These are phyloP conservation scores for Porogramme epimiltina DNA, from an alignment of 1,284 basidiomycete genomes.

Conservation along the genomic window DNA sequence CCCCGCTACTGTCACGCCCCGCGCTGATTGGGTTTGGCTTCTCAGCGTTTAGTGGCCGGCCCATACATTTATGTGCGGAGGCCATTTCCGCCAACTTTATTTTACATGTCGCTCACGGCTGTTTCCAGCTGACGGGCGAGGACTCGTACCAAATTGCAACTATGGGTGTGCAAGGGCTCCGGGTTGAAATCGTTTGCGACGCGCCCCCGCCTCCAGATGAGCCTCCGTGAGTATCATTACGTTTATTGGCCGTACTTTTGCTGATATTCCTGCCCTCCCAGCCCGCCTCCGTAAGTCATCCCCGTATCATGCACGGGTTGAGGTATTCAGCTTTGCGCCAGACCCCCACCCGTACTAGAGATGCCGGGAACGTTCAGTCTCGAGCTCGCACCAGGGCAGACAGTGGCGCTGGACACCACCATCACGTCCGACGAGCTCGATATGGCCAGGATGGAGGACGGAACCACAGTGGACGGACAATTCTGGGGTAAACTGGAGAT, in stretches of 20 bases:
- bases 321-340: constrained; percentile 27
- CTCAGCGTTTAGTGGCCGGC: constrained; percentile 71
- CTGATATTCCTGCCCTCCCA: constrained; percentile 28
- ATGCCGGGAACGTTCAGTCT: constrained; percentile 83
- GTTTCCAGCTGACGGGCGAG: constrained; percentile 67
- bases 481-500: constrained; percentile 86
- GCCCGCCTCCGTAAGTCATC: constrained; percentile 67
- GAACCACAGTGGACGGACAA: constrained; percentile 75
- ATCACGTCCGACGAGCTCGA: constrained; percentile 76
- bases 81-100: background rate
- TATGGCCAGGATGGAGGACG: constrained; percentile 86
- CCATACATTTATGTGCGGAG: constrained; percentile 74
- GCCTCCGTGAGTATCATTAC: constrained; percentile 61
- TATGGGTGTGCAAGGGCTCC: constrained; percentile 73
- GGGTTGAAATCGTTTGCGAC: constrained; percentile 82
- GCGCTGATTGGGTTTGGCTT: constrained; percentile 15
- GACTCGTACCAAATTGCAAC: constrained; percentile 83
- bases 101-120: constrained; percentile 10
- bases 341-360: constrained; percentile 80
- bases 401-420: constrained; percentile 74
- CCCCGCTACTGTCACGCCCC: constrained; percentile 4
- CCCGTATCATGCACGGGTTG: background rate
- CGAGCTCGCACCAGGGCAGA: constrained; percentile 73
- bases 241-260: background rate
- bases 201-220: constrained; percentile 75